A percentile compares a stretch with the other conserved stretches of the same genome.
Conservation (phyloP, 2,329 filamentous ascomycete species). For the Mycosphaerella sp. region DNA sequence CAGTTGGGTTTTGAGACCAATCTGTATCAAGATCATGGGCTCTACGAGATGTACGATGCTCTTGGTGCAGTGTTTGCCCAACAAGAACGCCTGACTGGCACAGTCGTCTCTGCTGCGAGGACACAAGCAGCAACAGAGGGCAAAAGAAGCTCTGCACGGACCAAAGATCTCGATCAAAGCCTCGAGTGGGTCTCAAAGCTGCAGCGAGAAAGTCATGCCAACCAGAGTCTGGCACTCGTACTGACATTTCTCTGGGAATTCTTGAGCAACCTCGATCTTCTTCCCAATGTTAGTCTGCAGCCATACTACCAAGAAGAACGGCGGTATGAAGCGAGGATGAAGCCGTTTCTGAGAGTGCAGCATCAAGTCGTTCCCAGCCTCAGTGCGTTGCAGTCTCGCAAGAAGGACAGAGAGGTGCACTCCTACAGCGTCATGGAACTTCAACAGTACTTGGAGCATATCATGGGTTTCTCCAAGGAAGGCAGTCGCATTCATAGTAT, state of each 20-base stretch:
- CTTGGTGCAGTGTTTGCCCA: slow-evolving; percentile 8
- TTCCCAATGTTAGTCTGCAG: slow-evolving; percentile 42
- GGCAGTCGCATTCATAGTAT: background rate
- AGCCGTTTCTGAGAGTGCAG: slow-evolving; percentile 64
- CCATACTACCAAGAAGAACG: slow-evolving; percentile 63
- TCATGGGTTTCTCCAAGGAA: slow-evolving; percentile 4
- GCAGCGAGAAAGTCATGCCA: background rate
- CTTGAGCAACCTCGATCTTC: slow-evolving; percentile 51
- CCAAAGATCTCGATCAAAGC: background rate
- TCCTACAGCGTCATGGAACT: background rate
- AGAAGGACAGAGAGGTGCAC: background rate
- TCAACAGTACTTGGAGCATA: background rate
- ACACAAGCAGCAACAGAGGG: background rate
- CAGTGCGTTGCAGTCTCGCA: slow-evolving; percentile 48
- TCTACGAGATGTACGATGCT: slow-evolving; percentile 75
- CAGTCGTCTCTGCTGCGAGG: background rate
- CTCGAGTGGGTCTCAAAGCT: background rate
- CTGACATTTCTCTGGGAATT: slow-evolving; percentile 55
- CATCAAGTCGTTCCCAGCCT: slow-evolving; percentile 50
- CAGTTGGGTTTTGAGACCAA: slow-evolving; percentile 93
- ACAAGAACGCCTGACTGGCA: background rate
- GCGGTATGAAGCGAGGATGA: slow-evolving; percentile 80
- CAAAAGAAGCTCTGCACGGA: background rate
- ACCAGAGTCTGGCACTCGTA: slow-evolving; percentile 29
- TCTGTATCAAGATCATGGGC: slow-evolving; percentile 78